Conservation (phyloP, 2,329 filamentous ascomycete genomes). For the Cryphonectria japonica region DNA sequence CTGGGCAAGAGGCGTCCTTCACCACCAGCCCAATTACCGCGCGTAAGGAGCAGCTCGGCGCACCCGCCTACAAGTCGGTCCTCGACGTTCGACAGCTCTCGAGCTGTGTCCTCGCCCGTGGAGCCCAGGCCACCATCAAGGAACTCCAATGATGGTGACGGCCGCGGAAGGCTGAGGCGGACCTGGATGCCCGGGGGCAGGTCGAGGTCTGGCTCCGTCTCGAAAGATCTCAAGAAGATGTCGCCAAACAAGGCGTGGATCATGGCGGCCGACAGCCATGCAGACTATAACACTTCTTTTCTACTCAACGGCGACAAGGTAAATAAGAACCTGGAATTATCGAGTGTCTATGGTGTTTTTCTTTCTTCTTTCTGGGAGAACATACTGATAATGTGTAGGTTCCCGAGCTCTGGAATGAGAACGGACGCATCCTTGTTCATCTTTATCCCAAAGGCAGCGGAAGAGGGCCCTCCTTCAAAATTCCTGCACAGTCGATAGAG, state of each 20-base stretch:
- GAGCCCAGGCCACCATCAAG: slow-evolving; percentile 40
- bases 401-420: slow-evolving; percentile 68
- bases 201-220: slow-evolving; percentile 53
- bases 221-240: slow-evolving; percentile 40
- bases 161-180: slow-evolving; percentile 50
- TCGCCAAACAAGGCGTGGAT: slow-evolving; percentile 53
- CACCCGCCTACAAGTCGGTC: slow-evolving; percentile 44
- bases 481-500: slow-evolving; percentile 57
- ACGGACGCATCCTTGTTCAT: slow-evolving; percentile 60
- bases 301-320: slow-evolving; percentile 61
- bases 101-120: slow-evolving; percentile 37
- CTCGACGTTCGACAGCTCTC: slow-evolving; percentile 36
- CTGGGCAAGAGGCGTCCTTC: slow-evolving; percentile 35
- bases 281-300: slow-evolving; percentile 60
- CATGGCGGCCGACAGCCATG: slow-evolving; percentile 53
- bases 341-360: not conserved
- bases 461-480: slow-evolving; percentile 62
- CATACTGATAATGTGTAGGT: slow-evolving; percentile 47
- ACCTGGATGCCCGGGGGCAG: slow-evolving; percentile 59
- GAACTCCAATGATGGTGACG: slow-evolving; percentile 40
- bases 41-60: slow-evolving; percentile 53
- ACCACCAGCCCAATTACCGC: slow-evolving; percentile 38
- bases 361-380: not conserved
- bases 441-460: slow-evolving; percentile 56
- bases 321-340: slow-evolving; percentile 23